phyloP scores from a whole-genome alignment of 768 basidiomycete species.

The Vararia minispora region DNA sequence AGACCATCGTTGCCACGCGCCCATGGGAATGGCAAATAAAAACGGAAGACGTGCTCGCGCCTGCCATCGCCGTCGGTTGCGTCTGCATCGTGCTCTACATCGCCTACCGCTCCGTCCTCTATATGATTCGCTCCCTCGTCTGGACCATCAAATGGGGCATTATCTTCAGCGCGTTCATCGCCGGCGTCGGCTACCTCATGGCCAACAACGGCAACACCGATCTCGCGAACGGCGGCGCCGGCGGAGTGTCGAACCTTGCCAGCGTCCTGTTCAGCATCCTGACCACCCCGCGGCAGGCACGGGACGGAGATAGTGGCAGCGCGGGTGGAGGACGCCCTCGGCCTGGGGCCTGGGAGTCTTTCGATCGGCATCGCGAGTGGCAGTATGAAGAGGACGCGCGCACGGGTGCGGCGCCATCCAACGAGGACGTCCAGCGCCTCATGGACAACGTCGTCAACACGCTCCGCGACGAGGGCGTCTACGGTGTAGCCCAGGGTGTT shows the following conservation, averaged over 20 bases:
- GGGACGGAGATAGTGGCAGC: no score
- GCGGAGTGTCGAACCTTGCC: conserved; percentile 26
- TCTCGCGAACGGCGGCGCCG: conserved; percentile 18
- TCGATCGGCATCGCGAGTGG: conserved; percentile 50
- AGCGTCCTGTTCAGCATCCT: no score
- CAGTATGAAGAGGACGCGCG: conserved; percentile 27
- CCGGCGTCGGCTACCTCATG: conserved; percentile 43
- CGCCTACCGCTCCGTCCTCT: conserved; percentile 68
- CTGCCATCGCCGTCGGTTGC: conserved; percentile 57
- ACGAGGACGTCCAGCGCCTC: conserved; percentile 32
- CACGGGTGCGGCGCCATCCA: conserved; percentile 15
- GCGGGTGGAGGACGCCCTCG: no score
- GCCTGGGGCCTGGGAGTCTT: conserved; percentile 58
- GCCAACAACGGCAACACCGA: conserved; percentile 24
- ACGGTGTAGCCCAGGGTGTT: conserved; percentile 6
- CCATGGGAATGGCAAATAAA: conserved; percentile 59
- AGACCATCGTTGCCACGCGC: conserved; percentile 35
- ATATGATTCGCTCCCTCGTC: conserved; percentile 54
- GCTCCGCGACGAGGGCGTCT: conserved; percentile 7
- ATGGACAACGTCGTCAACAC: conserved; percentile 31
- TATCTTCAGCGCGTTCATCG: conserved; percentile 43
- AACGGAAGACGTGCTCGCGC: conserved; percentile 57
- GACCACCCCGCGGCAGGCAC: conserved; percentile 5
- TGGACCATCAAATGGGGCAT: conserved; percentile 74
- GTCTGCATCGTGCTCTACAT: conserved; percentile 71